phyloP scores from a whole-genome alignment of 2,329 filamentous ascomycete species.

The Trichoderma pleuroti region DNA sequence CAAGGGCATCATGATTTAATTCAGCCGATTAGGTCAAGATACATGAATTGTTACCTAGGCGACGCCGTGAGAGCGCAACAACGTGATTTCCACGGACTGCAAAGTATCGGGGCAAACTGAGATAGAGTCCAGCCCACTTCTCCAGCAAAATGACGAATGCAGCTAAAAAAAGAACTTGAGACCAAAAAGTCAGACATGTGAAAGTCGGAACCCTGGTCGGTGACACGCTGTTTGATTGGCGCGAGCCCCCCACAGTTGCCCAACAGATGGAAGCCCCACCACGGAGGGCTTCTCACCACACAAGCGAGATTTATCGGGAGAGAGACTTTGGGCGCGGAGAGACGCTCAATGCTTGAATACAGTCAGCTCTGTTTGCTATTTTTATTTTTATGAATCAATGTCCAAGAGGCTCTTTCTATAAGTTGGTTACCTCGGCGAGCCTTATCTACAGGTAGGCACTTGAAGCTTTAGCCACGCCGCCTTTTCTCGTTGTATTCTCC shows the following conservation, averaged over 20 bases:
- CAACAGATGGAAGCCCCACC: conserved; percentile 12
- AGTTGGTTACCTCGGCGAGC: neutral
- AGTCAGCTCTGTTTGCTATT: neutral
- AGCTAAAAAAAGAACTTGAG: neutral
- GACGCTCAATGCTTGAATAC: neutral
- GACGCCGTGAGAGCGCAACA: neutral
- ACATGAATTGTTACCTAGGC: neutral
- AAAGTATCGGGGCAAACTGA: neutral
- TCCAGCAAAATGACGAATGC: conserved; percentile 14
- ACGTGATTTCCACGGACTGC: neutral
- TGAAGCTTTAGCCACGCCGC: neutral
- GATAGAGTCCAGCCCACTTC: neutral
- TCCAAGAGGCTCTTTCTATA: neutral
- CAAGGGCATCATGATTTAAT: neutral
- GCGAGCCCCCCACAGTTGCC: neutral
- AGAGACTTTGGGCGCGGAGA: neutral
- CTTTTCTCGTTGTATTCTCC: neutral
- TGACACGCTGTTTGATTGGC: neutral
- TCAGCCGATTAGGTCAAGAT: neutral
- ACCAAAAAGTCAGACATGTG: conserved; percentile 11
- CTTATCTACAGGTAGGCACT: neutral
- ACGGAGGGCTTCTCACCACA: conserved; percentile 2
- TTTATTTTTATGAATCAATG: neutral
- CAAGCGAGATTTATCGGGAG: conserved; percentile 4
- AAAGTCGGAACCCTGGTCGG: conserved; percentile 1